A percentile compares a stretch with the other conserved stretches of the same genome.
These are phyloP conservation scores for Blastobotrys attinorum DNA, from an alignment of 805 yeast genomes.

Conservation along the genomic window DNA sequence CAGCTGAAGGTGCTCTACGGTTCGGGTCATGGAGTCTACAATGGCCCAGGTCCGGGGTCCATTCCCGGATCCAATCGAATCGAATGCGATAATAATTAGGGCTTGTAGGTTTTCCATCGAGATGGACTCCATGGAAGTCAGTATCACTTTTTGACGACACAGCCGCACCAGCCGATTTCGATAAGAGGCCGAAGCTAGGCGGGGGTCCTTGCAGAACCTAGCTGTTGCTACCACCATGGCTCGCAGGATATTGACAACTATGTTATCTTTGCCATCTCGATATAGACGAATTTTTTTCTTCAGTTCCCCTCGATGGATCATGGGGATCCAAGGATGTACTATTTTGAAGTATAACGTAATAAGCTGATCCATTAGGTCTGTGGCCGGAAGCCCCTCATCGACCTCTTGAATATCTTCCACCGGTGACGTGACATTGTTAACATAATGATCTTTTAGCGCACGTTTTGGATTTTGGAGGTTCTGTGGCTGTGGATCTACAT, in stretches of 20 bases:
- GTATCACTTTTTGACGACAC: conserved; percentile 4
- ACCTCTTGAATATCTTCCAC: too few species aligned
- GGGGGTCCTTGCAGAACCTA: background rate
- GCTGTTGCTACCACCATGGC: too few species aligned
- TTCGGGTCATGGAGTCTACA: conserved; percentile 2
- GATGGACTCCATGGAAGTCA: conserved; percentile 1
- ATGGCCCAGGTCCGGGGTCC: conserved; percentile 6
- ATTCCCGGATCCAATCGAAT: conserved; percentile 3
- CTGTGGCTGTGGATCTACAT: too few species aligned
- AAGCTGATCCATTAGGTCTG: conserved; percentile 1
- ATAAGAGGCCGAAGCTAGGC: background rate
- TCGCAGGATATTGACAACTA: too few species aligned
- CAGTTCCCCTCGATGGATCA: conserved; percentile 1
- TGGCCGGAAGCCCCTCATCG: conserved; percentile 6
- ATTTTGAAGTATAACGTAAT: conserved; percentile 3
- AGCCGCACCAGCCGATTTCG: background rate
- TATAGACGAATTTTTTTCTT: background rate
- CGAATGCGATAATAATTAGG: conserved; percentile 5
- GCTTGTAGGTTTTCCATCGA: conserved; percentile 6
- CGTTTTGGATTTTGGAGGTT: too few species aligned
- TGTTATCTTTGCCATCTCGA: too few species aligned
- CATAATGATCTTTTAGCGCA: too few species aligned
- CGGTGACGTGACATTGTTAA: too few species aligned
- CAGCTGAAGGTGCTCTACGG: conserved; percentile 5
- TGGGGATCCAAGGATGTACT: conserved; percentile 11